Evolutionary conservation across 768 basidiomycete genomes (phyloP).

Genomic region (Auricularia heimuer): DNA sequence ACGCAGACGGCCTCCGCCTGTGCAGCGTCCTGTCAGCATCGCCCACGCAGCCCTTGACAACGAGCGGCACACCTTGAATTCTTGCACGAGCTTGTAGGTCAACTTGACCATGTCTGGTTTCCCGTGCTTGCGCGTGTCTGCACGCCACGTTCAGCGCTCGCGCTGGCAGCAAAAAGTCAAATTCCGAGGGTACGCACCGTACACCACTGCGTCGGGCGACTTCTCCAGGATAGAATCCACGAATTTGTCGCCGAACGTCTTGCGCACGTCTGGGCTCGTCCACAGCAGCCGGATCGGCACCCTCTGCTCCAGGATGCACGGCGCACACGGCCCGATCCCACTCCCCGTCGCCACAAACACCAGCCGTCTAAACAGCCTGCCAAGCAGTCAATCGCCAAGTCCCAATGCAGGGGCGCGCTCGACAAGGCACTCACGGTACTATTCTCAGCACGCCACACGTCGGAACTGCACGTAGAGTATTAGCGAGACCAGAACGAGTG

Average conservation of each 20-base stretch:
- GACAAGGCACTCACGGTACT: conserved; percentile 36
- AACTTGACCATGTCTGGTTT: conserved; percentile 36
- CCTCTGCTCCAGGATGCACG: conserved; percentile 40
- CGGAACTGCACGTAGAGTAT: conserved; percentile 10
- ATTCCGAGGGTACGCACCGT: conserved; percentile 29
- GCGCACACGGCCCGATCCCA: conserved; percentile 53
- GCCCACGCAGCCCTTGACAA: neutral
- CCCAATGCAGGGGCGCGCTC: neutral
- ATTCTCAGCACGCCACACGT: conserved; percentile 47
- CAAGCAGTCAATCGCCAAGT: neutral
- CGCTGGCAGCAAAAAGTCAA: neutral
- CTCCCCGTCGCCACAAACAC: conserved; percentile 51
- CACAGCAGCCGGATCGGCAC: conserved; percentile 49
- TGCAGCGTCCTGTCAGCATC: neutral
- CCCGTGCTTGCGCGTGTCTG: conserved; percentile 34
- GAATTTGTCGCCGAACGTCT: conserved; percentile 52
- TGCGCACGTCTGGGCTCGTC: conserved; percentile 50
- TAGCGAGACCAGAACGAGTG: neutral
- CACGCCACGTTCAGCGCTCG: neutral
- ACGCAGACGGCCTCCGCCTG: conserved; percentile 42
- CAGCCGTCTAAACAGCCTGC: conserved; percentile 24
- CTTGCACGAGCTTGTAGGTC: conserved; percentile 28
- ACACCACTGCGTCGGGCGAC: conserved; percentile 45
- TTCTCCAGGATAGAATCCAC: conserved; percentile 46
- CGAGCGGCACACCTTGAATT: conserved; percentile 16